phyloP scores from a whole-genome alignment of 75 land plant species.

The Pinus taeda region DNA sequence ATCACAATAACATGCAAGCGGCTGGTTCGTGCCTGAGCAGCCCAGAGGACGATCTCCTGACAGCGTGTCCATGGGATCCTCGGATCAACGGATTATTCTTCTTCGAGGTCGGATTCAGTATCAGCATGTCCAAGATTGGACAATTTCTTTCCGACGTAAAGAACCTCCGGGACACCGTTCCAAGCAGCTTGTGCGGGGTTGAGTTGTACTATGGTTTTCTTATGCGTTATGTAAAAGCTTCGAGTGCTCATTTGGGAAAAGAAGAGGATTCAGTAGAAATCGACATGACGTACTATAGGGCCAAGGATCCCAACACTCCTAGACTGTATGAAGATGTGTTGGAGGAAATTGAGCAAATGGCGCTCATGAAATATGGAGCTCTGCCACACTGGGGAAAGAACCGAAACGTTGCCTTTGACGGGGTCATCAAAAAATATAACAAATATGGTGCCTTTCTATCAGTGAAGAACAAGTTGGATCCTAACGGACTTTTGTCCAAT shows the following conservation, averaged over 20 bases:
- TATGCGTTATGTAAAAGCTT: constrained; percentile 49
- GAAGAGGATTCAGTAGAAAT: constrained; percentile 57
- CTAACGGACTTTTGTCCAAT: constrained; percentile 48
- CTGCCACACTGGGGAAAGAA: constrained; percentile 54
- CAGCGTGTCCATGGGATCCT: constrained; percentile 65
- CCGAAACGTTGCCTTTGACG: constrained; percentile 42
- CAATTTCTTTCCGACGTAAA: constrained; percentile 64
- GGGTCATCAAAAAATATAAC: constrained; percentile 27
- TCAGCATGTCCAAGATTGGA: constrained; percentile 31
- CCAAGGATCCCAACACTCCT: constrained; percentile 38
- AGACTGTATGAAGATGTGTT: constrained; percentile 52
- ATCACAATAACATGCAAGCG: constrained; percentile 56
- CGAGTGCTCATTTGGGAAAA: constrained; percentile 56
- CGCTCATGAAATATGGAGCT: constrained; percentile 40
- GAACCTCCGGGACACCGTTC: constrained; percentile 33
- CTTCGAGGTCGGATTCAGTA: constrained; percentile 47
- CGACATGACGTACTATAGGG: constrained; percentile 60
- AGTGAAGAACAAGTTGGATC: constrained; percentile 45
- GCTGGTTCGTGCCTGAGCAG: constrained; percentile 54
- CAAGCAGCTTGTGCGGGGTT: constrained; percentile 47
- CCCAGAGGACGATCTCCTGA: background rate
- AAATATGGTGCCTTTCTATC: constrained; percentile 8
- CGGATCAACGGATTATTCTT: constrained; percentile 58
- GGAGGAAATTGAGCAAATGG: constrained; percentile 85
- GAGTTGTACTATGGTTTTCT: constrained; percentile 58